Conservation (phyloP, 768 basidiomycete species). For the Asterophora parasitica region DNA sequence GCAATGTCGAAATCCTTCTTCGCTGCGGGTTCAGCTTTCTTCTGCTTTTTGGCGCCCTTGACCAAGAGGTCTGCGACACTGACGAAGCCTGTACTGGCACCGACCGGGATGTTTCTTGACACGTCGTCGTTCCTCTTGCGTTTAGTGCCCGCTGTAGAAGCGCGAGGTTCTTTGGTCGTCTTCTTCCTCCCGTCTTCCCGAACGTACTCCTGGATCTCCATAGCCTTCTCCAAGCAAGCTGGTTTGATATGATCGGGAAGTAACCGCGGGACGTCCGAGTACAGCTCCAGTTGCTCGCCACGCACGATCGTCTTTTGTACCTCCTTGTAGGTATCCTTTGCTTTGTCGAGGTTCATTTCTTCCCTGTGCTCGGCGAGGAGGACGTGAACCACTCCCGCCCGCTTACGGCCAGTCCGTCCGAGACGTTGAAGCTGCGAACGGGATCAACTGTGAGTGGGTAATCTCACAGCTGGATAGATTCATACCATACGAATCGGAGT, state of each 20-base stretch:
- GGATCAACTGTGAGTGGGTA: slow-evolving; percentile 1
- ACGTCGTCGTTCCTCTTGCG: slow-evolving; percentile 69
- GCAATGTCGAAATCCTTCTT: slow-evolving; percentile 44
- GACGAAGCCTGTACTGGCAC: slow-evolving; percentile 71
- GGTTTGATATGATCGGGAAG: slow-evolving; percentile 78
- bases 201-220: slow-evolving; percentile 76
- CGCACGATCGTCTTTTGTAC: slow-evolving; percentile 86
- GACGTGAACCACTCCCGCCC: slow-evolving; percentile 85
- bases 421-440: slow-evolving; percentile 81
- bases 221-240: slow-evolving; percentile 69
- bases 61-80: slow-evolving; percentile 57
- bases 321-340: slow-evolving; percentile 78
- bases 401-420: slow-evolving; percentile 92
- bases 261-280: slow-evolving; percentile 85
- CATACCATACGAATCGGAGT: slow-evolving; percentile 93
- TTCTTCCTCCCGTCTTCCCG: slow-evolving; percentile 42
- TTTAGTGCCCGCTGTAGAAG: slow-evolving; percentile 41
- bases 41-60: slow-evolving; percentile 44
- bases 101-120: slow-evolving; percentile 65
- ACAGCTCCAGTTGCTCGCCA: slow-evolving; percentile 86
- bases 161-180: slow-evolving; percentile 25
- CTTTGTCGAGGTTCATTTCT: slow-evolving; percentile 85
- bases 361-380: slow-evolving; percentile 89
- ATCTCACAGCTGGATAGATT: not conserved
- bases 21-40: slow-evolving; percentile 25